These are phyloP conservation scores for Dipteronia sinensis DNA, from an alignment of 345 rosid genomes.

Conservation along the genomic window DNA sequence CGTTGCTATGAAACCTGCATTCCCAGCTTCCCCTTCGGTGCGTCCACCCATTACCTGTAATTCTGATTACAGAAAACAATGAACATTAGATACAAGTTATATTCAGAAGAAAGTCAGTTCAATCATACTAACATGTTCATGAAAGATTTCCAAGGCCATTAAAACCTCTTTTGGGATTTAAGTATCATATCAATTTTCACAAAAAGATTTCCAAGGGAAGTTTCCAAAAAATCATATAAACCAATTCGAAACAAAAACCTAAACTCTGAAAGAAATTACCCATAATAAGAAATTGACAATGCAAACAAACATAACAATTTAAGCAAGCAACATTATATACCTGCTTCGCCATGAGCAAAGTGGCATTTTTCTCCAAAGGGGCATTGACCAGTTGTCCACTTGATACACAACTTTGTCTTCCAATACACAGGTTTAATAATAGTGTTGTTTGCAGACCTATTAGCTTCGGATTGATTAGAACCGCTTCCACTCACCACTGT, in stretches of 20 bases:
- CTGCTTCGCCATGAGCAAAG: constrained; percentile 94
- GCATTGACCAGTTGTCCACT: constrained; percentile 80
- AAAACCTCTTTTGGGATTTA: neutral
- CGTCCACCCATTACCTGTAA: constrained; percentile 54
- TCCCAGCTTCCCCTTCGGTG: constrained; percentile 58
- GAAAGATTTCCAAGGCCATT: neutral
- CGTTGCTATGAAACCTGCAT: constrained; percentile 27
- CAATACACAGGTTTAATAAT: constrained; percentile 68
- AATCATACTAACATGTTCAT: neutral
- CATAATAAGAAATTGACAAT: neutral
- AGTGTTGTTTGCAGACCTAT: constrained; percentile 42
- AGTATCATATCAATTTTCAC: constrained; percentile 1
- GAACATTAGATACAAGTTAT: neutral
- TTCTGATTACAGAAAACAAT: constrained; percentile 46
- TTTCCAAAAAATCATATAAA: neutral
- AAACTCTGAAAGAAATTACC: neutral
- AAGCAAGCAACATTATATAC: constrained; percentile 37
- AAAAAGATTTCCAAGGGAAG: neutral
- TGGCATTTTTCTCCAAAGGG: constrained; percentile 92
- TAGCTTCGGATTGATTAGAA: constrained; percentile 45
- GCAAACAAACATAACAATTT: constrained; percentile 1
- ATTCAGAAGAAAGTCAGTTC: neutral
- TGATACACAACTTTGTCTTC: constrained; percentile 87
- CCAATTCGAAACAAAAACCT: constrained; percentile 1
- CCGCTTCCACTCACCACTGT: constrained; percentile 38